Base-by-base conservation (phyloP, 192 early-diverging fungal species). In the Coemansia brasiliensis region DNA sequence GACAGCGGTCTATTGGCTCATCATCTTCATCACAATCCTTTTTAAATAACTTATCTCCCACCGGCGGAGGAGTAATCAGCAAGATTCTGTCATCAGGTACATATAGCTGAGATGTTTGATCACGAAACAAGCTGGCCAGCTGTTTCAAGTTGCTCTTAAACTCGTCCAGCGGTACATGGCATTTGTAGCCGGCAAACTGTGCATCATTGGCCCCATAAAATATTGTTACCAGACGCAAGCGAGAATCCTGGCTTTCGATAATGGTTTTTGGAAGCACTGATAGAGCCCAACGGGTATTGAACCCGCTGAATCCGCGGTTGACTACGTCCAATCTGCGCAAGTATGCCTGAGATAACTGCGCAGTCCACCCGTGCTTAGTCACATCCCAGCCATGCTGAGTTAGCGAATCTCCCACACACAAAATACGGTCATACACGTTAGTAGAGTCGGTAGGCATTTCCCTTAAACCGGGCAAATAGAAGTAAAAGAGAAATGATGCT, bases 371-470 rank as follows among this genome's bases (percentile, higher is more conserved):
- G 52, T 20, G 45, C 44, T 57, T 60, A 27, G 21, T 25, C 2
- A 79, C 69, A 42, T 68, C 61, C 64, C 59, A 72, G 49, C 69
- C 69, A 42, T 57, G 68, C 65, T 79, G 75, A 2, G 75, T 72
- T 20, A 79, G 22, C 25, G 65, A 69, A 58, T 79, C 75, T 15
- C 75, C 75, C 13, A 79, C 38, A 18, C 60, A 67, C 40, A 78
- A 15, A 44, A 55, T 35, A 16, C 17, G 49, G 39, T 20, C 32
- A 20, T 4, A 37, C n/a, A n/a, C n/a, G 29, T 27, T 35, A 18
- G 4, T 35, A n/a, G 22, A 39, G 21, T 39, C 10, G 1, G 21
- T 2, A 12, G 22, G 2, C 17, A 12, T 8, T 39, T 16, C 15
- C 4, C 3, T 46, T 22, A 54, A 57, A 43, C 7, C 24, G 27